Conservation (phyloP, 164 flowering plant genomes). For the Kingdonia uniflora region DNA sequence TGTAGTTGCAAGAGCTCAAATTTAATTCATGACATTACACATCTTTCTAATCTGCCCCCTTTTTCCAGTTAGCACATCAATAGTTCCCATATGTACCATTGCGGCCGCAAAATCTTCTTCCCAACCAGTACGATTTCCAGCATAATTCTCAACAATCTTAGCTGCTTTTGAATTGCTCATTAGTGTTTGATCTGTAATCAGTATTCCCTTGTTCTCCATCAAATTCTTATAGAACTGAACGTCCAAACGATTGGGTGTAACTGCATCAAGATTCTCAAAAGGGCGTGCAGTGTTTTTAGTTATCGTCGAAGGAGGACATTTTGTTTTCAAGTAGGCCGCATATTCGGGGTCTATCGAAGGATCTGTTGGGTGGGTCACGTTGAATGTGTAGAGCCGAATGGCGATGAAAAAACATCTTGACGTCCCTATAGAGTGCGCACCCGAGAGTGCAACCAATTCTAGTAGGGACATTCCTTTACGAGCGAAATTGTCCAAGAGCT, state of each 20-base stretch:
- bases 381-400: conserved; percentile 6
- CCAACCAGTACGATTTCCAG: background rate
- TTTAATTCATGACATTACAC: conserved; percentile 14
- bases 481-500: conserved; percentile 2
- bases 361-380: conserved; percentile 4
- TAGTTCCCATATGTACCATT: conserved; percentile 14
- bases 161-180: conserved; percentile 2
- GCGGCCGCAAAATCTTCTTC: conserved; percentile 5
- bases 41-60: conserved; percentile 13
- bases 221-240: conserved; percentile 8
- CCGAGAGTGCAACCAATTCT: conserved; percentile 24
- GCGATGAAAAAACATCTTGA: conserved; percentile 4
- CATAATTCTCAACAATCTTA: conserved; percentile 1
- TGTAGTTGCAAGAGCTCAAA: no score
- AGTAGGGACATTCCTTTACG: conserved; percentile 2
- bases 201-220: conserved; percentile 8
- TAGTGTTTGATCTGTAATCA: conserved; percentile 18
- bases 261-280: conserved; percentile 4
- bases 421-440: conserved; percentile 17
- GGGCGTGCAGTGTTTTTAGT: background rate
- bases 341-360: conserved; percentile 8
- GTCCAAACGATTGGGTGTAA: conserved; percentile 13
- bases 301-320: conserved; percentile 4
- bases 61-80: conserved; percentile 13
- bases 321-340: conserved; percentile 8